These are phyloP conservation scores for Phaseolus coccineus DNA, from an alignment of 331 rosid species.

Conservation along the genomic window DNA sequence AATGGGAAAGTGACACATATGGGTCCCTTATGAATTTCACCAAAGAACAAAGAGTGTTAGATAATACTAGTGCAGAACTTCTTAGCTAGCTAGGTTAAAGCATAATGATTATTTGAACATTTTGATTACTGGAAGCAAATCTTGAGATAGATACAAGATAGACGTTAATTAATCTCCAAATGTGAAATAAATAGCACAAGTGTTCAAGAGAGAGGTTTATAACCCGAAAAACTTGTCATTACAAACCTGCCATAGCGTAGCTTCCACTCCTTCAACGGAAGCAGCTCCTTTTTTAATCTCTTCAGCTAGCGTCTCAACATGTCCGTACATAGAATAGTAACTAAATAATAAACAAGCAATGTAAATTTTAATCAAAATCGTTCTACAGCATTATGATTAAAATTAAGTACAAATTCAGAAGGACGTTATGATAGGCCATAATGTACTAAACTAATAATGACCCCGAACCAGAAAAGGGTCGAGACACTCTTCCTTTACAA, in stretches of 20 bases:
- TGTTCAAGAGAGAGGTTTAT: not conserved
- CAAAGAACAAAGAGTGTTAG: not conserved
- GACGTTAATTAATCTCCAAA: not conserved
- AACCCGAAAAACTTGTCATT: slow-evolving; percentile 12
- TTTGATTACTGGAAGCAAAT: slow-evolving; percentile 12
- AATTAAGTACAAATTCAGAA: slow-evolving; percentile 32
- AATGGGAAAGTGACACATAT: not conserved
- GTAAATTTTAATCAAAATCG: slow-evolving; percentile 28
- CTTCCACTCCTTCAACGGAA: slow-evolving; percentile 95
- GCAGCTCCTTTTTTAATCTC: slow-evolving; percentile 90
- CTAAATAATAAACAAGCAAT: slow-evolving; percentile 54
- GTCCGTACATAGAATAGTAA: slow-evolving; percentile 92
- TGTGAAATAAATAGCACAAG: slow-evolving; percentile 5
- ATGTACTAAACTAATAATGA: slow-evolving; percentile 28
- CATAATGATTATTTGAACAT: slow-evolving; percentile 20
- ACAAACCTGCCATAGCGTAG: slow-evolving; percentile 88
- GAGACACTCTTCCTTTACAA: slow-evolving; percentile 15
- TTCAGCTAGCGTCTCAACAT: slow-evolving; percentile 85
- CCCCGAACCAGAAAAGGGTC: slow-evolving; percentile 3
- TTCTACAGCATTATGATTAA: slow-evolving; percentile 25
- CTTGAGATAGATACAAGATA: slow-evolving; percentile 9
- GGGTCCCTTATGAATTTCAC: not conserved
- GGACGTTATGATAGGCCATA: slow-evolving; percentile 6
- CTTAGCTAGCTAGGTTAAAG: not conserved
- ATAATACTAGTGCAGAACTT: not conserved